Conservation (phyloP, 1,284 basidiomycete genomes). For the Exsudoporus floridanus region DNA sequence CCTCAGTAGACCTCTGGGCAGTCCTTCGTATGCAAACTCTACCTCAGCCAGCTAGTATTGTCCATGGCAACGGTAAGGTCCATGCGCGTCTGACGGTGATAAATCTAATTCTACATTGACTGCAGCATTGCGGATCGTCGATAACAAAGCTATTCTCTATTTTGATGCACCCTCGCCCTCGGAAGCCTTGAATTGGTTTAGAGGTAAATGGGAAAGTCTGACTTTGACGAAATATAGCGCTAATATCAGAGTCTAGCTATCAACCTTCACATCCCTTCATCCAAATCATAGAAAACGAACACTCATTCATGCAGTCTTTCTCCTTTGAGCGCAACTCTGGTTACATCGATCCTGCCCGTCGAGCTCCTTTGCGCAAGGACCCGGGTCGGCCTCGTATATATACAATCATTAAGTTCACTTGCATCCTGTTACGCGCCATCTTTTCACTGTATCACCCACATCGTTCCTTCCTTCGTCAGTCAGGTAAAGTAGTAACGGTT, state of each 20-base stretch:
- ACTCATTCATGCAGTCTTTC: slow-evolving; percentile 8
- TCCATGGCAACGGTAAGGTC: slow-evolving; percentile 75
- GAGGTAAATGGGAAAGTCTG: slow-evolving; percentile 50
- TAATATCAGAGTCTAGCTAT: slow-evolving; percentile 45
- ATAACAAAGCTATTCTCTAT: slow-evolving; percentile 90
- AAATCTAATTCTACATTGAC: slow-evolving; percentile 4
- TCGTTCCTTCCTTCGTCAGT: slow-evolving; percentile 10
- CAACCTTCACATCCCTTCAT: slow-evolving; percentile 61
- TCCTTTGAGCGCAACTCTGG: slow-evolving; percentile 7
- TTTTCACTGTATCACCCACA: slow-evolving; percentile 38
- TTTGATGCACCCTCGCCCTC: slow-evolving; percentile 83
- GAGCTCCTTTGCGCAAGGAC: slow-evolving; percentile 14
- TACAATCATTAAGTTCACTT: slow-evolving; percentile 38
- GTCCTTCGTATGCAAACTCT: slow-evolving; percentile 90
- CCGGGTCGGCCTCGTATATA: slow-evolving; percentile 35
- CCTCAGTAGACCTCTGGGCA: slow-evolving; percentile 85
- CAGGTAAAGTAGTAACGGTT: slow-evolving; percentile 32
- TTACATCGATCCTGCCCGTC: slow-evolving; percentile 6
- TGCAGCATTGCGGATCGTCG: slow-evolving; percentile 75
- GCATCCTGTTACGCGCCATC: slow-evolving; percentile 34
- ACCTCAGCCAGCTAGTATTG: slow-evolving; percentile 86
- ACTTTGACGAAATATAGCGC: neutral
- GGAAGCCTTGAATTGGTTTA: slow-evolving; percentile 86
- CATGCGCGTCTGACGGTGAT: slow-evolving; percentile 6
- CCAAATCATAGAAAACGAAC: slow-evolving; percentile 42